Base-by-base conservation (phyloP, 257 asterid genomes). In the Cinchona pubescens region DNA sequence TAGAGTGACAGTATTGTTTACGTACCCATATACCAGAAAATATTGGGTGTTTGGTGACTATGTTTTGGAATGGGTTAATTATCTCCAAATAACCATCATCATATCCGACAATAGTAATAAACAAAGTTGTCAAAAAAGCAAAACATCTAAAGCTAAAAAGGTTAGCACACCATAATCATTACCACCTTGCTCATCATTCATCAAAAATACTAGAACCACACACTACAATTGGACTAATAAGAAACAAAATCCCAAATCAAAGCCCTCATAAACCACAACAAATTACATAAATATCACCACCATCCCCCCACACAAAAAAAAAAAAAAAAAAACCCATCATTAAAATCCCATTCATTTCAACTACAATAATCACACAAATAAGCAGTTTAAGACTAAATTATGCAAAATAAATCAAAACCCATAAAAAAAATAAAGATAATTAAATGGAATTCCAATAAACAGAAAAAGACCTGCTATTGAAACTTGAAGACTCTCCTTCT, bases 381-480 rank as follows among this genome's bases (percentile, higher is more conserved):
- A 48, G 15, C 71, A 23, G 38, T 59, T 34, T 48, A 5, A 64
- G 16, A 19, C 27, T 25, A 3, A 58, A 56, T 65, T 27, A 72
- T 58, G 58, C 56, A 62, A 23, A 9, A 34, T 38, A 37, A 45
- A 7, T 11, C 37, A 76, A 63, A 56, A 63, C 42, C 67, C 42
- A 79, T 13, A 6, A 30, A n/a, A n/a, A 35, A 35, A 18, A 29
- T 29, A 46, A 71, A 51, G 12, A 53, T 25, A n/a, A n/a, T 35
- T 3, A 71, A 53, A 55, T 29, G 19, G 48, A 37, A 53, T 32
- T 19, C 58, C 13, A 71, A 59, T 23, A 13, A 55, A 40, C 7
- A 55, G 25, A 64, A n/a, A 67, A 34, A 37, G 38, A 75, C 83
- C 83, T 70, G 56, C 23, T 63, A 5, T 23, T 65, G 60, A 79